Conservation (phyloP, 2,329 filamentous ascomycete species). For the Colletotrichum sp. region DNA sequence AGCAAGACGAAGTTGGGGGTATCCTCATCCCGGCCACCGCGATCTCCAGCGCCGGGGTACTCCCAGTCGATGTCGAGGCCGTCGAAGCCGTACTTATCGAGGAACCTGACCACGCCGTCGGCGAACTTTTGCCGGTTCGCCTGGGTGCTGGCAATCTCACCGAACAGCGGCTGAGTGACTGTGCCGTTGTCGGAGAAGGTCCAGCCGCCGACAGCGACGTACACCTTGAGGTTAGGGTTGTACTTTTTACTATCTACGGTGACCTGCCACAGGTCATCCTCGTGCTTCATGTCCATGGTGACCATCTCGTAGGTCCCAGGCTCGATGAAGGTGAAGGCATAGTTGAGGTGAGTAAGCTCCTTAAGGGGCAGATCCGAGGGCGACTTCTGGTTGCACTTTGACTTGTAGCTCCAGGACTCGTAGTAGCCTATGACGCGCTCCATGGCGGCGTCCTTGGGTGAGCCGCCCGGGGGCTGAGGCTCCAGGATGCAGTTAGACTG, state of each 20-base stretch:
- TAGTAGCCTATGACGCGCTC: constrained; percentile 27
- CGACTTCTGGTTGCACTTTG: constrained; percentile 28
- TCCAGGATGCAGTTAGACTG: constrained; percentile 18
- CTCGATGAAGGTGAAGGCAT: neutral
- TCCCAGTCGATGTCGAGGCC: constrained; percentile 32
- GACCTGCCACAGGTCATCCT: neutral
- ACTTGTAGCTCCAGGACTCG: constrained; percentile 33
- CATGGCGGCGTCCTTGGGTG: neutral
- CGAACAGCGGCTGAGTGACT: constrained; percentile 26
- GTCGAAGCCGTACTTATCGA: constrained; percentile 27
- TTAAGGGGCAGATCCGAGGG: constrained; percentile 23
- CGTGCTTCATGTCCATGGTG: neutral
- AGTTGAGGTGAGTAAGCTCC: constrained; percentile 11
- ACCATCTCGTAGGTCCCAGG: constrained; percentile 26
- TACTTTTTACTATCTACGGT: neutral
- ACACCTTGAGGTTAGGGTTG: neutral
- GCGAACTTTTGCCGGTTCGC: constrained; percentile 23
- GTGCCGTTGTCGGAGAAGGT: constrained; percentile 1
- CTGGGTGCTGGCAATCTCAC: constrained; percentile 32
- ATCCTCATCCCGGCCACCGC: constrained; percentile 40
- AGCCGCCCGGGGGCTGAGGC: neutral
- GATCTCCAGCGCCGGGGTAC: constrained; percentile 35
- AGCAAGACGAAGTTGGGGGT: constrained; percentile 32
- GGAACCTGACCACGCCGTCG: constrained; percentile 17
- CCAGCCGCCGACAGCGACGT: constrained; percentile 13